Conservation (phyloP, 768 basidiomycete genomes). For the Cystofilobasidium capitatum region DNA sequence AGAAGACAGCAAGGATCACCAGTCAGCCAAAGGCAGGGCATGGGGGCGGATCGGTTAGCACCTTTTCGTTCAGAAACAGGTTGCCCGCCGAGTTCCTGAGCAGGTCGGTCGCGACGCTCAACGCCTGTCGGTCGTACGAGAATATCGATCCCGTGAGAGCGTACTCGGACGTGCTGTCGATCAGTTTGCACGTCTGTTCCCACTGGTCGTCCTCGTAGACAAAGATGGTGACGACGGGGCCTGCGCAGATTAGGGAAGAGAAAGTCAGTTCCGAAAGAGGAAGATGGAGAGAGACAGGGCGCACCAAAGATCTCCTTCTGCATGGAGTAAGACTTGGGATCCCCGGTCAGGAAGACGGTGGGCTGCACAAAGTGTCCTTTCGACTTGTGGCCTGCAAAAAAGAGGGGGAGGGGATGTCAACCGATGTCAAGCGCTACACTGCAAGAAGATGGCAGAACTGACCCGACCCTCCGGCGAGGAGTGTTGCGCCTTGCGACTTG, state of each 20-base stretch:
- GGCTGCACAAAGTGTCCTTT: constrained; percentile 92
- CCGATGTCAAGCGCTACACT: too few relatives aligned
- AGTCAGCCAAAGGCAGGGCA: too few relatives aligned
- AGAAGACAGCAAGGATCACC: too few relatives aligned
- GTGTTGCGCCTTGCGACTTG: constrained; percentile 71
- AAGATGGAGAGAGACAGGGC: constrained; percentile 34
- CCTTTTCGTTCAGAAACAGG: constrained; percentile 86
- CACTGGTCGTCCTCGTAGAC: constrained; percentile 79
- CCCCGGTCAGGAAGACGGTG: constrained; percentile 82
- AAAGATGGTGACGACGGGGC: constrained; percentile 55
- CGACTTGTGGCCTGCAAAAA: too few relatives aligned
- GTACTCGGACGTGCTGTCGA: constrained; percentile 76
- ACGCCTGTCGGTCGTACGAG: constrained; percentile 64
- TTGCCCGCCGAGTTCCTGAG: constrained; percentile 89
- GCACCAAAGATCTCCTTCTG: constrained; percentile 94
- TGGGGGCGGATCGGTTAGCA: too few relatives aligned
- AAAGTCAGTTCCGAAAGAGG: background rate
- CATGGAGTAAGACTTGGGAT: constrained; percentile 61
- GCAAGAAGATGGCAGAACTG: constrained; percentile 61
- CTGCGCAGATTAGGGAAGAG: too few relatives aligned
- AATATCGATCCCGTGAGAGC: constrained; percentile 90
- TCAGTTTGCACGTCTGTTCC: constrained; percentile 73
- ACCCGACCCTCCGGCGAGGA: constrained; percentile 76
- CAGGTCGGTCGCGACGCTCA: constrained; percentile 65
- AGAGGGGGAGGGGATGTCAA: too few relatives aligned